These are phyloP conservation scores for Colletotrichum sp. DNA, from an alignment of 2,329 filamentous ascomycete genomes.

Conservation along the genomic window DNA sequence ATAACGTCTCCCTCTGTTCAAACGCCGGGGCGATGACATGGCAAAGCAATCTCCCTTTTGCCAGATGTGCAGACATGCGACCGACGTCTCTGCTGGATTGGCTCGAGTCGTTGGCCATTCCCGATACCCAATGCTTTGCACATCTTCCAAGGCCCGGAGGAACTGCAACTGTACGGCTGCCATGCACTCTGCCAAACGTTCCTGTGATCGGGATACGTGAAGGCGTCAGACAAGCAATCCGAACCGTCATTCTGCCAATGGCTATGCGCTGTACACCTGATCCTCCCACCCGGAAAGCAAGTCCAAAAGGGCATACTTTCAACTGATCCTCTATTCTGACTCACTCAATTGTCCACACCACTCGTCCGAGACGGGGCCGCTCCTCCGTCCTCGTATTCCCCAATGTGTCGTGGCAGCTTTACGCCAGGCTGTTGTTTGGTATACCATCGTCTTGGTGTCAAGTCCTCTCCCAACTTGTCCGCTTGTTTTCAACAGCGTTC, in stretches of 20 bases:
- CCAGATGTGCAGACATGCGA: no score
- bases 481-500: no score
- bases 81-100: no score
- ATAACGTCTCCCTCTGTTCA: not conserved
- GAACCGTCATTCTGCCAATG: no score
- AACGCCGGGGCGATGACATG: not conserved
- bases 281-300: not conserved
- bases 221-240: not conserved
- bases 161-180: fast-evolving
- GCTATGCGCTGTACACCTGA: not conserved
- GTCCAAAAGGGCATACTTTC: not conserved
- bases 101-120: not conserved
- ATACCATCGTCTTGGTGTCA: not conserved
- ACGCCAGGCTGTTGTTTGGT: not conserved
- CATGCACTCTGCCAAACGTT: not conserved
- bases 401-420: not conserved
- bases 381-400: not conserved
- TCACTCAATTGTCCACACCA: not conserved
- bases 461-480: not conserved
- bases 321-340: not conserved
- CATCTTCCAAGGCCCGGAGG: not conserved
- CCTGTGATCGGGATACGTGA: no score
- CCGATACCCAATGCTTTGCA: fast-evolving
- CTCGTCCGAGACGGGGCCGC: not conserved
- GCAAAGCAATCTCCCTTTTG: no score